Evolutionary conservation across 495 filamentous ascomycete species (phyloP).

Genomic region (Penicillium canariense): DNA sequence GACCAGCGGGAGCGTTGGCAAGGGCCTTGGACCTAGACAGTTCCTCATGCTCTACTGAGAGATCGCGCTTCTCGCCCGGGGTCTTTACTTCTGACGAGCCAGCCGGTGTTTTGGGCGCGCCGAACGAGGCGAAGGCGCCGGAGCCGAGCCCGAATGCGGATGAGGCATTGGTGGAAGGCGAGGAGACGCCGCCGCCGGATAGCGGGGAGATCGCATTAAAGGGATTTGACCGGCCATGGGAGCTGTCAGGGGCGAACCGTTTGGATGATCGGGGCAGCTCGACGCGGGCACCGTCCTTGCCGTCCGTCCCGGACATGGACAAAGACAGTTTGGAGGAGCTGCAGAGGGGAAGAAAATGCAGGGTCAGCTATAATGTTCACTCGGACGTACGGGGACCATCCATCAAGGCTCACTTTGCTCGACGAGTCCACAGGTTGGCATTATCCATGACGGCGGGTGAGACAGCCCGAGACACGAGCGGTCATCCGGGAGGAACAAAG

Average conservation of each 20-base stretch:
- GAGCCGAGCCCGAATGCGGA: conserved; percentile 92
- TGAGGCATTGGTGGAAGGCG: conserved; percentile 83
- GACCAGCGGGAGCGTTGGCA: conserved; percentile 39
- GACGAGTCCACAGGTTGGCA: conserved; percentile 83
- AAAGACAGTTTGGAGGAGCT: conserved; percentile 89
- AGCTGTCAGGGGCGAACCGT: conserved; percentile 74
- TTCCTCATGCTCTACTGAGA: conserved; percentile 54
- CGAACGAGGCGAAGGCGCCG: conserved; percentile 95
- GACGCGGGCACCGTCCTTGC: conserved; percentile 60
- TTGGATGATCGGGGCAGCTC: conserved; percentile 67
- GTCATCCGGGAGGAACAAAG: conserved; percentile 37
- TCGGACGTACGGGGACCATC: background rate
- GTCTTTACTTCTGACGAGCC: conserved; percentile 72
- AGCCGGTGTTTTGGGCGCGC: conserved; percentile 85
- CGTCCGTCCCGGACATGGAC: conserved; percentile 64
- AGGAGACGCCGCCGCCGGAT: conserved; percentile 66
- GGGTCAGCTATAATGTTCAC: background rate
- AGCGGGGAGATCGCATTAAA: conserved; percentile 78
- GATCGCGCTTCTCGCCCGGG: conserved; percentile 65
- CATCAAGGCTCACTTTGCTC: conserved; percentile 71
- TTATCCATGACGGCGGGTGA: conserved; percentile 57
- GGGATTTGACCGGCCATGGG: conserved; percentile 79
- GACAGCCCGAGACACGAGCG: conserved; percentile 42
- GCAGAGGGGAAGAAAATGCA: conserved; percentile 4
- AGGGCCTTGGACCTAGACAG: conserved; percentile 46